phyloP scores from a whole-genome alignment of 495 filamentous ascomycete genomes.

The Tuber aestivum region DNA sequence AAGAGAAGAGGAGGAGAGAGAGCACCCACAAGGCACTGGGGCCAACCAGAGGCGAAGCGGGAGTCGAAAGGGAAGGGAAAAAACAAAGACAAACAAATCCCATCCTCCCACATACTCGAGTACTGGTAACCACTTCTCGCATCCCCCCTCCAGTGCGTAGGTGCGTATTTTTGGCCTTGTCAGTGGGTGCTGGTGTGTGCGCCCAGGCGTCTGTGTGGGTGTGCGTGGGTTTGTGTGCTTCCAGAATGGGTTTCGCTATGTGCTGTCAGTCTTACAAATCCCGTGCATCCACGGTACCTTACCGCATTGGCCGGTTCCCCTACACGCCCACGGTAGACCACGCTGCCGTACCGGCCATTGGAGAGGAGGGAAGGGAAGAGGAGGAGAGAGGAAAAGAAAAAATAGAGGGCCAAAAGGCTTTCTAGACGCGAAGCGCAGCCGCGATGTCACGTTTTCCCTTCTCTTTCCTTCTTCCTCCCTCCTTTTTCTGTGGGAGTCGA shows the following conservation, averaged over 20 bases:
- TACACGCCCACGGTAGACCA: neutral
- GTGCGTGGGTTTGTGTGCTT: too few species aligned
- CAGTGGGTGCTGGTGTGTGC: neutral
- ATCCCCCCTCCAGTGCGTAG: neutral
- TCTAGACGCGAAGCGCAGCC: constrained; percentile 2
- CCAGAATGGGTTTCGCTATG: neutral
- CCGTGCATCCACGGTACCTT: too few species aligned
- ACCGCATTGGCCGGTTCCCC: neutral
- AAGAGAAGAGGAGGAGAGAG: neutral
- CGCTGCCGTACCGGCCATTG: too few species aligned
- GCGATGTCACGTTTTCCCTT: neutral
- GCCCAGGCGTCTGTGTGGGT: neutral
- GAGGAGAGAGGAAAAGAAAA: neutral
- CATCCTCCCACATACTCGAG: constrained; percentile 1
- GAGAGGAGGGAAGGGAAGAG: too few species aligned
- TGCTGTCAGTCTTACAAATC: constrained; percentile 6
- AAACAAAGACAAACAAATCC: constrained; percentile 12
- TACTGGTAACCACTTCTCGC: neutral
- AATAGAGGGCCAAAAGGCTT: too few species aligned
- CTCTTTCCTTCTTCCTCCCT: neutral
- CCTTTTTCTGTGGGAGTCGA: neutral
- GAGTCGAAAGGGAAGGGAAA: constrained; percentile 4
- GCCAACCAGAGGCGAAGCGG: constrained; percentile 23
- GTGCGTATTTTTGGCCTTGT: constrained; percentile 4
- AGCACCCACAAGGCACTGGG: constrained; percentile 13